These are phyloP conservation scores for Cnidoscolus chayamansa DNA, from an alignment of 441 rosid genomes.

Conservation along the genomic window DNA sequence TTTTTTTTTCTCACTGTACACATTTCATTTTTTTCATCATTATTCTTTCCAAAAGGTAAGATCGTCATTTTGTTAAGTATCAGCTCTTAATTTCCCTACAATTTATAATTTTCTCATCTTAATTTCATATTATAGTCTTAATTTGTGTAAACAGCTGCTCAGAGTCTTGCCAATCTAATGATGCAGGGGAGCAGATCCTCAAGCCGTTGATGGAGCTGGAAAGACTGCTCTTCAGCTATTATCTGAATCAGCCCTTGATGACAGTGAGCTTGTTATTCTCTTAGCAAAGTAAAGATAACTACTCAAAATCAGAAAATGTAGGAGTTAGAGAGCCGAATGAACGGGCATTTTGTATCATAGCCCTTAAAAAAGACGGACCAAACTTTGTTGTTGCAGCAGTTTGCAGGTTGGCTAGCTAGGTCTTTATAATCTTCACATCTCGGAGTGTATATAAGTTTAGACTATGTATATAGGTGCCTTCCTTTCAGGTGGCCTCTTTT, in stretches of 20 bases:
- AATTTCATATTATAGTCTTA: background rate
- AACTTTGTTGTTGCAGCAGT: background rate
- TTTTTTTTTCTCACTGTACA: background rate
- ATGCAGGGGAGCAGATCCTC: slow-evolving; percentile 88
- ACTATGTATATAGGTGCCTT: slow-evolving; percentile 14
- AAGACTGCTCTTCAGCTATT: slow-evolving; percentile 52
- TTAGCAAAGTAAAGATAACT: slow-evolving; percentile 40
- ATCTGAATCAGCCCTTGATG: slow-evolving; percentile 47
- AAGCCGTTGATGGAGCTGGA: slow-evolving; percentile 50
- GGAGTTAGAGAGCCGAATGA: background rate
- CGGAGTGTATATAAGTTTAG: background rate
- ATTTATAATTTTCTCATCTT: background rate
- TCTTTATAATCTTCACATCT: background rate
- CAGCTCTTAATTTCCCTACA: background rate
- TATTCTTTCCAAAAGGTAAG: background rate
- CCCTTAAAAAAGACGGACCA: background rate
- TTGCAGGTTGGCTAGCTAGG: background rate
- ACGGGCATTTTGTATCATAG: slow-evolving; percentile 11
- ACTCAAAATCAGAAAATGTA: background rate
- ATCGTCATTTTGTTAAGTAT: background rate
- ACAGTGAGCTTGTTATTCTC: slow-evolving; percentile 52
- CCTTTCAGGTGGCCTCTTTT: background rate
- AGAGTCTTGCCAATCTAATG: slow-evolving; percentile 12
- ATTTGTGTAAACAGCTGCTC: slow-evolving; percentile 4
- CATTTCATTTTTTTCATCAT: background rate